Base-by-base conservation (phyloP, 768 basidiomycete genomes). In the Tricholoma terreum region DNA sequence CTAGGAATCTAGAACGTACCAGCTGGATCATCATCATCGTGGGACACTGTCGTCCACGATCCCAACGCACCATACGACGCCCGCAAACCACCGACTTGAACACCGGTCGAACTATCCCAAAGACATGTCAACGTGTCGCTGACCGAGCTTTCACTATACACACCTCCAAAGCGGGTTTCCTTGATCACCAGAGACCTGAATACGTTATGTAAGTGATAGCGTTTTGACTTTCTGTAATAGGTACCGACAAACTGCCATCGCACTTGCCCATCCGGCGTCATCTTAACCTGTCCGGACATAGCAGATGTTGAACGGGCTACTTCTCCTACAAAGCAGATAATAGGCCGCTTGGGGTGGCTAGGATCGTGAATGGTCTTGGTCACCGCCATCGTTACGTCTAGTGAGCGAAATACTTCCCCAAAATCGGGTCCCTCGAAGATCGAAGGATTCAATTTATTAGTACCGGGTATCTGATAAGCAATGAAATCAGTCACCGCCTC, bases 241-340 rank as follows among this genome's bases (percentile, higher is more conserved):
- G 12, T 36, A 72, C 85, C 64, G 66, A 88, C 87, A 67, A 84
- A 85, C 68, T 82, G 80, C 84, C 85, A 86, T 52, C 80, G 77
- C 8, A 87, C 69, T 46, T 84, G 76, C 52, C 79, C 72, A 54
- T 89, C 85, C 0, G 76, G 73, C 0, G 83, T 83, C 67, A 89
- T 75, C 60, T 75, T 73, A 14, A 87, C 80, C 22, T 66, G 73
- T 3, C 88, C 87, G 5, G 70, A 67, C 67, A 89, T 77, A 2
- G 75, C 76, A 22, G 80, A 78, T 5, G 72, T 69, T 1, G 69
- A 65, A 4, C 77, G 74, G n/a, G 74, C 71, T 63, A 85, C 76
- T 55, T 78, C 75, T 6, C 85, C 87, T 6, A 65, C 66, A 58
- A 85, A 83, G 36, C 80, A 71, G 38, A 89, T 79, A 27, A 74